Base-by-base conservation (phyloP, 2,329 filamentous ascomycete species). In the Drechslerella coelobrocha region DNA sequence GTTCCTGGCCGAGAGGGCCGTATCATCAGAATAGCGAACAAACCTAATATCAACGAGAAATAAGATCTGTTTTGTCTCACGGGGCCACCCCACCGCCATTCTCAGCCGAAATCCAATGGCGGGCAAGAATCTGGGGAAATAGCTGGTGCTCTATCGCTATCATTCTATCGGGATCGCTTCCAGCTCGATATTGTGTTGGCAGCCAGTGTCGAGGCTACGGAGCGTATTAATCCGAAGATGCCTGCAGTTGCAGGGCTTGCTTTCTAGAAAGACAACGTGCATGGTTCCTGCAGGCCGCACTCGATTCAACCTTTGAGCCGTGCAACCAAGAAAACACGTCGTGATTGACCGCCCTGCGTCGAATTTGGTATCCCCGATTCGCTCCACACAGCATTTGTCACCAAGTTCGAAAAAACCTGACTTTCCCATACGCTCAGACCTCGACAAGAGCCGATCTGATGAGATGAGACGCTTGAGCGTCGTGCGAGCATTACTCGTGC, bases 111-210 rank as follows among this genome's bases (percentile, higher is more conserved):
- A 39, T 47, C 41, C 21, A 52, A 39, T 27, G 17, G 47, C 26
- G 31, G 43, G 61, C 52, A 50, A 39, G 39, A 61, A 56, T 68
- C 63, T 50, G 63, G 63, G 63, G 63, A 68, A 68, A 53, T 57
- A 47, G 55, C 54, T 68, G 29, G 29, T 34, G 29, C 6, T 34
- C 12, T 6, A 34, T 34, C 29, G 12, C 7, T 34, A 34, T 34
- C 29, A n/a, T n/a, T n/a, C 26, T 29, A 59, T 31, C 54, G 24
- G 8, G 4, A 23, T 23, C 27, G 19, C 14, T 50, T 9, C n/a
- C 21, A 12, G 27, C 26, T 62, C n/a, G n/a, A n/a, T n/a, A n/a
- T n/a, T 53, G 62, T 48, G 62, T 68, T 60, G 55, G 55, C n/a
- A n/a, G 48, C 41, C 31, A 57, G 43, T 31, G 27, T 55, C 56